Evolutionary conservation across 108 stramenopile genomes (phyloP).

Genomic region (Cylindrotheca closterium): DNA sequence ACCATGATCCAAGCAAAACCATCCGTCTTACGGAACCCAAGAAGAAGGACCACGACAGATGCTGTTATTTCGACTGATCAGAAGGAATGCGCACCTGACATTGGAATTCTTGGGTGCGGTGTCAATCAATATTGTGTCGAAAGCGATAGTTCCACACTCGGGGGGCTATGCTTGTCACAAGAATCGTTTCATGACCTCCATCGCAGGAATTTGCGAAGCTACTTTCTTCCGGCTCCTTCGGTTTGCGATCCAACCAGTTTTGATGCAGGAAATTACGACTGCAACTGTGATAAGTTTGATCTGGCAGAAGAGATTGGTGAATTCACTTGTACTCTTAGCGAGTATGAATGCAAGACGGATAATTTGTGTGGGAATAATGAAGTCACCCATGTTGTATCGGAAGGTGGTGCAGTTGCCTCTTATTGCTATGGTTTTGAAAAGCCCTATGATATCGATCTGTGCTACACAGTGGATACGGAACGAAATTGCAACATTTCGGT

Average conservation of each 20-base stretch:
- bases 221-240: background rate
- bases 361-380: background rate
- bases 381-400: background rate
- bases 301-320: background rate
- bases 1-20: no score
- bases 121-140: background rate
- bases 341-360: background rate
- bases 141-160: background rate
- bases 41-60: no score
- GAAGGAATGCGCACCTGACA: background rate
- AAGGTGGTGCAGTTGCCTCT: background rate
- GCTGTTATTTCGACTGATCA: no score
- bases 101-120: conserved; percentile 3
- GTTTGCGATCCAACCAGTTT: background rate
- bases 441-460: background rate
- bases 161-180: background rate
- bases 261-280: background rate
- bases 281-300: conserved; percentile 8
- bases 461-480: background rate
- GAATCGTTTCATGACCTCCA: background rate
- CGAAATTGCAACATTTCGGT: background rate
- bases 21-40: no score
- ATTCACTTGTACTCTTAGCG: conserved; percentile 2
- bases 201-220: background rate
- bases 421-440: conserved; percentile 1